phyloP scores from a whole-genome alignment of 495 filamentous ascomycete species.

The Aspergillus biplanus region DNA sequence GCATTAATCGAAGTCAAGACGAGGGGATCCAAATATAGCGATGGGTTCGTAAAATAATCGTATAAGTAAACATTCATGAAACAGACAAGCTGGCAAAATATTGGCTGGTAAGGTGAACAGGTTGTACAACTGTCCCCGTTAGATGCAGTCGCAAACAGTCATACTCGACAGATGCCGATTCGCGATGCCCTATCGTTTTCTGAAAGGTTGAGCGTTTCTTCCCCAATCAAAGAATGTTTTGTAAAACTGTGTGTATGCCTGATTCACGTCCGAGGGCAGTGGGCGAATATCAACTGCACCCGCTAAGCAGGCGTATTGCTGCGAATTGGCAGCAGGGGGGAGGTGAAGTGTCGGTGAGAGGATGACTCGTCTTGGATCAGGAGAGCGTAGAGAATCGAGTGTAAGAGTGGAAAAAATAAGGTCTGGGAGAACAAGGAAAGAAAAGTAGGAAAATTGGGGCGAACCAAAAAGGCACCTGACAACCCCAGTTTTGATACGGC shows the following conservation, averaged over 20 bases:
- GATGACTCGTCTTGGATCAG: not conserved
- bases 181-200: slow-evolving; percentile 6
- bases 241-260: slow-evolving; percentile 8
- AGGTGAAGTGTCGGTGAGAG: slow-evolving; percentile 5
- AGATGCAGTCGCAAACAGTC: slow-evolving; percentile 7
- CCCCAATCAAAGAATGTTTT: not conserved
- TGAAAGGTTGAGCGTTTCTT: not conserved
- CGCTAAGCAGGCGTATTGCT: not conserved
- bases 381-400: slow-evolving; percentile 2
- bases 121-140: not conserved
- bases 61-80: not conserved
- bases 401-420: not conserved
- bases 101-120: slow-evolving; percentile 6
- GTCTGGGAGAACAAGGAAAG: not conserved
- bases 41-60: not conserved
- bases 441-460: slow-evolving; percentile 8
- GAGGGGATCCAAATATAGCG: too few species aligned
- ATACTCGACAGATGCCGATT: slow-evolving; percentile 14
- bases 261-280: not conserved
- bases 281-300: not conserved
- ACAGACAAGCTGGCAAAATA: not conserved
- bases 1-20: not conserved
- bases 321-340: too few species aligned
- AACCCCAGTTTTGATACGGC: slow-evolving; percentile 13
- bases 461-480: slow-evolving; percentile 11